Conservation (phyloP, 1,284 basidiomycete species). For the Ganoderma meredithae region DNA sequence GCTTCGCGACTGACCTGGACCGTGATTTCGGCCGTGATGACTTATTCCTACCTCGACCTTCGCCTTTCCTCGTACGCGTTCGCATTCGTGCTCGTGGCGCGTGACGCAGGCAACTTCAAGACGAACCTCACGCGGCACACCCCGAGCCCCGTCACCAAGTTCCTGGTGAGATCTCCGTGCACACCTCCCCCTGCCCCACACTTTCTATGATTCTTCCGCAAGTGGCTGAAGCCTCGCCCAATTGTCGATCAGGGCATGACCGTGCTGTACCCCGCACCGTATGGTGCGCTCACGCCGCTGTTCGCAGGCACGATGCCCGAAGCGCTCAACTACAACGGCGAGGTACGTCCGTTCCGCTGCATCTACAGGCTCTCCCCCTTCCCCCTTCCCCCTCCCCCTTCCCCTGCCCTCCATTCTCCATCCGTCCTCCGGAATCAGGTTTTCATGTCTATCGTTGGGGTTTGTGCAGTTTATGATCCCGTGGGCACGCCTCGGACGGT, state of each 20-base stretch:
- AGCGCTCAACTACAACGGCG: conserved; percentile 51
- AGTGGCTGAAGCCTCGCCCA: background rate
- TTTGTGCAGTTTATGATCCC: conserved; percentile 50
- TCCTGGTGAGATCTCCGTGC: conserved; percentile 19
- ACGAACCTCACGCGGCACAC: conserved; percentile 15
- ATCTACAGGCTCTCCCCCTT: too few species aligned
- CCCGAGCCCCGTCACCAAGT: conserved; percentile 6
- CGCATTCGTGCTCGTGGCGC: background rate
- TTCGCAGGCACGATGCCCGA: conserved; percentile 47
- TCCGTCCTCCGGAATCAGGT: too few species aligned
- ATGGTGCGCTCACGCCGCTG: conserved; percentile 4
- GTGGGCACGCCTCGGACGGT: conserved; percentile 48
- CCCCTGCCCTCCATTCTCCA: background rate
- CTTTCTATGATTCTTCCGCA: too few species aligned
- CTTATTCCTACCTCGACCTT: too few species aligned
- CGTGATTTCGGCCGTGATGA: background rate
- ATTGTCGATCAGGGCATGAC: background rate
- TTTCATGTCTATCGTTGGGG: background rate
- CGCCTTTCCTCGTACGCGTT: conserved; percentile 29
- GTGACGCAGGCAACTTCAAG: conserved; percentile 9
- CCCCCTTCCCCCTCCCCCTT: too few species aligned
- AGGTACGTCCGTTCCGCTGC: conserved; percentile 42
- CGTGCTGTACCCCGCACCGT: background rate
- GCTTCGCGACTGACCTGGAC: background rate
- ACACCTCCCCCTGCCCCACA: too few species aligned